phyloP scores from a whole-genome alignment of 805 yeast genomes.

The Metschnikowia cerradonensis region DNA sequence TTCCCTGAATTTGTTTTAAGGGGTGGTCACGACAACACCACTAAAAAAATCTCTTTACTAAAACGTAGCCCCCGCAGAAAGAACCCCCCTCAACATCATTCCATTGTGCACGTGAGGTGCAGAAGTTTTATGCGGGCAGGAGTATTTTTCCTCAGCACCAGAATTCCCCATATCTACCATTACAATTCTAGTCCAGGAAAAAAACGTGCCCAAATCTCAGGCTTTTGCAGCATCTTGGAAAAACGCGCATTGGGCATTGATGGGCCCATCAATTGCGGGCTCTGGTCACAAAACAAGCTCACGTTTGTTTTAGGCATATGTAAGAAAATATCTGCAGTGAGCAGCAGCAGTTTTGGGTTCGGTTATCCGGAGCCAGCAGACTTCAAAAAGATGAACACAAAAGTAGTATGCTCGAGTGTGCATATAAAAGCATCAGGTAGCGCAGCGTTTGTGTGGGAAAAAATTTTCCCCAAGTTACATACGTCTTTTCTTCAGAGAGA shows the following conservation, averaged over 20 bases:
- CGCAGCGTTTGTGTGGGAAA: conserved; percentile 13
- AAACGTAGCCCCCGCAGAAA: too few species aligned
- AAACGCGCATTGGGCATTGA: neutral
- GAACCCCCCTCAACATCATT: neutral
- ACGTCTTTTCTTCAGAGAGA: conserved; percentile 15
- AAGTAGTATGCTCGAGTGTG: neutral
- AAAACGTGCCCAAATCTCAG: neutral
- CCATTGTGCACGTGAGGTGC: neutral
- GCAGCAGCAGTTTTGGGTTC: neutral
- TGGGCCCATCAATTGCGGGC: neutral
- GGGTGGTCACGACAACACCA: too few species aligned
- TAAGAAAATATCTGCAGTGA: neutral
- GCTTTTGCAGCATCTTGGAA: neutral
- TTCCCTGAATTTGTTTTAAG: too few species aligned
- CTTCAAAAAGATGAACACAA: neutral
- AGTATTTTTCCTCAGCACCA: too few species aligned
- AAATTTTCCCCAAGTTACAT: conserved; percentile 11
- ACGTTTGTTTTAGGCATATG: neutral
- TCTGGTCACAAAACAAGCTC: neutral
- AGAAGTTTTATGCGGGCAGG: neutral
- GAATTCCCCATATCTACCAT: neutral
- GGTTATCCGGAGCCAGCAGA: neutral
- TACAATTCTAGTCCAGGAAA: neutral
- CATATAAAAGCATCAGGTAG: conserved; percentile 5
- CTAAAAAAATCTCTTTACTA: too few species aligned